Percentiles rank a stretch among this genome's conserved stretches.
Evolutionary conservation across 257 asterid genomes (phyloP).

Genomic region (Fraxinus americana): DNA sequence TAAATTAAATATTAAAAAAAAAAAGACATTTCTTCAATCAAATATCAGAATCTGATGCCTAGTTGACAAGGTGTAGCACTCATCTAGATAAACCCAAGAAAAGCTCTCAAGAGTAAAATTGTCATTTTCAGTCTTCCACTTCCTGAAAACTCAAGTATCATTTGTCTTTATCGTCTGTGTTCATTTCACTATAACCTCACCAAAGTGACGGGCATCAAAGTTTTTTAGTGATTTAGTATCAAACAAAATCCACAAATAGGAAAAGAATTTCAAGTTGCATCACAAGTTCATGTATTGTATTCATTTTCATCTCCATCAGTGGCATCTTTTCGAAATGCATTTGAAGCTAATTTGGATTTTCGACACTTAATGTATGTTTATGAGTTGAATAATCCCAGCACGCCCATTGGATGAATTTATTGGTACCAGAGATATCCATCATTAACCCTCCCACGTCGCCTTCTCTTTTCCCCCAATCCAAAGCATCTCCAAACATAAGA

Average conservation of each 20-base stretch:
- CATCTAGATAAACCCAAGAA: not conserved
- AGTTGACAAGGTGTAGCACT: not conserved
- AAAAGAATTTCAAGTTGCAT: not conserved
- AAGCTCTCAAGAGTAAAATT: not conserved
- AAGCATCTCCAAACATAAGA: not conserved
- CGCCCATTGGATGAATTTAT: not conserved
- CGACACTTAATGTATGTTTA: not conserved
- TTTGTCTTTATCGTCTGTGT: not conserved
- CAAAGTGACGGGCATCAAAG: not conserved
- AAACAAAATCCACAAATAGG: not conserved
- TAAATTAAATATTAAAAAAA: not conserved
- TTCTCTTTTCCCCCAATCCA: not conserved
- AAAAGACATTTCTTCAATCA: not conserved
- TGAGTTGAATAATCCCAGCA: not conserved
- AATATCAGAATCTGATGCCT: not conserved
- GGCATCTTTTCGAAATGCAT: not conserved
- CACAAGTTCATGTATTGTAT: not conserved
- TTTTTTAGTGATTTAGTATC: not conserved
- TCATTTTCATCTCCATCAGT: not conserved
- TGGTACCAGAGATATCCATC: not conserved
- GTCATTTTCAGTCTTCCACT: not conserved
- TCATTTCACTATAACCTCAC: not conserved
- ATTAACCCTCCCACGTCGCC: not conserved
- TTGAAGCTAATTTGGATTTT: not conserved
- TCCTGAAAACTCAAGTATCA: not conserved